Conservation (phyloP, 805 yeast species). For the Saturnispora diversa region DNA sequence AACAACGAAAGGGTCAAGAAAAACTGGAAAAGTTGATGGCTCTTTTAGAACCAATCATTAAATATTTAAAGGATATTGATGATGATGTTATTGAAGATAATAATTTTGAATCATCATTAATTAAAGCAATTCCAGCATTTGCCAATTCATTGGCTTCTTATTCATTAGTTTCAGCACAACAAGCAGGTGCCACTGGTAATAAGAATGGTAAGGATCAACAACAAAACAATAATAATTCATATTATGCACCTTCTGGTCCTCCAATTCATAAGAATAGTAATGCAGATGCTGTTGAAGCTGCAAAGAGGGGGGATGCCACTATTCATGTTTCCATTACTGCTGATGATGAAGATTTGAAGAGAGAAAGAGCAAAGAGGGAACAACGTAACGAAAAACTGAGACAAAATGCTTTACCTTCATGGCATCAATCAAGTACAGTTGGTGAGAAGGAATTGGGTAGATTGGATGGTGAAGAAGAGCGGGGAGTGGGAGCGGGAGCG, state of each 20-base stretch:
- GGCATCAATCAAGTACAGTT: slow-evolving; percentile 91
- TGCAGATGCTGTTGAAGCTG: slow-evolving; percentile 26
- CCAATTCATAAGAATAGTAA: slow-evolving; percentile 21
- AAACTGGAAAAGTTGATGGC: slow-evolving; percentile 77
- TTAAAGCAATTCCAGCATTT: slow-evolving; percentile 79
- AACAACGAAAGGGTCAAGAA: slow-evolving; percentile 73
- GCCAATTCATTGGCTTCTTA: slow-evolving; percentile 62
- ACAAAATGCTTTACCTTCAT: slow-evolving; percentile 92
- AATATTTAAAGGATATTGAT: slow-evolving; percentile 73
- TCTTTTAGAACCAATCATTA: slow-evolving; percentile 82
- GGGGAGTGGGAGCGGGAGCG: slow-evolving; percentile 12
- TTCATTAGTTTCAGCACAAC: slow-evolving; percentile 42
- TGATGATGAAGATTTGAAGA: slow-evolving; percentile 62
- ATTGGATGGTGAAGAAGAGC: slow-evolving; percentile 44
- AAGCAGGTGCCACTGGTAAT: slow-evolving; percentile 18
- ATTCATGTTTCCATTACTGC: slow-evolving; percentile 86
- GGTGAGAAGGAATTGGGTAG: slow-evolving; percentile 56
- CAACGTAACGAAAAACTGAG: slow-evolving; percentile 63
- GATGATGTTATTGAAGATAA: slow-evolving; percentile 77
- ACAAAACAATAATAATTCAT: slow-evolving; percentile 3
- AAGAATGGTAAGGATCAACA: background rate
- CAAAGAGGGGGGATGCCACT: slow-evolving; percentile 61
- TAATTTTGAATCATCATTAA: slow-evolving; percentile 77
- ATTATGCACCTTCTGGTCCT: slow-evolving; percentile 10
- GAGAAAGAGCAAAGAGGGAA: slow-evolving; percentile 58